These are phyloP conservation scores for Xylariaceae sp. DNA, from an alignment of 2,329 filamentous ascomycete genomes.

Conservation along the genomic window DNA sequence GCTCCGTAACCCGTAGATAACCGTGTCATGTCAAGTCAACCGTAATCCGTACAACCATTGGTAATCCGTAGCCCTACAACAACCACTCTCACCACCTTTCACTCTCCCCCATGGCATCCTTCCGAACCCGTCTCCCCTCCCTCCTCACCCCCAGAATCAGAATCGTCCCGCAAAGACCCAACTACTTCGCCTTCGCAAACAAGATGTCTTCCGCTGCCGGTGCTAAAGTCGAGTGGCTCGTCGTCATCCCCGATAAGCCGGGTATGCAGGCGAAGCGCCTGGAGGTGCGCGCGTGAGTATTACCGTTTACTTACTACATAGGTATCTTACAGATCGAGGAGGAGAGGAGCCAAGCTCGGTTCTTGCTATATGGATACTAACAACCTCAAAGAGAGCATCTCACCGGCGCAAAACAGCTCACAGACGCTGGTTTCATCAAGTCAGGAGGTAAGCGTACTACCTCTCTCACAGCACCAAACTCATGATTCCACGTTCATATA, in stretches of 20 bases:
- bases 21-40: no score
- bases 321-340: background rate
- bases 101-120: slow-evolving; percentile 3
- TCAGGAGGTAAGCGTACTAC: slow-evolving; percentile 52
- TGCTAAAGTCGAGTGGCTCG: slow-evolving; percentile 49
- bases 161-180: background rate
- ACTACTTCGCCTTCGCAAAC: background rate
- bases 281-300: slow-evolving; percentile 51
- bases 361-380: background rate
- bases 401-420: slow-evolving; percentile 44
- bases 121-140: background rate
- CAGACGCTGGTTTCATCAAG: slow-evolving; percentile 54
- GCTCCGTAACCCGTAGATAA: background rate
- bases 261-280: slow-evolving; percentile 56
- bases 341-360: background rate
- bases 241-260: slow-evolving; percentile 62
- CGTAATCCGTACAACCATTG: no score
- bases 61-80: no score
- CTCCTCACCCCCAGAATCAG: background rate
- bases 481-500: background rate
- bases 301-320: background rate
- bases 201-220: slow-evolving; percentile 25
- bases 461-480: background rate
- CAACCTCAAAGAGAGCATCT: slow-evolving; percentile 45
- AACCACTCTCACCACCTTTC: no score